Percentiles rank a stretch among this genome's conserved stretches.
Evolutionary conservation across 2,329 filamentous ascomycete genomes (phyloP).

Genomic region (Verruconis gallopava): DNA sequence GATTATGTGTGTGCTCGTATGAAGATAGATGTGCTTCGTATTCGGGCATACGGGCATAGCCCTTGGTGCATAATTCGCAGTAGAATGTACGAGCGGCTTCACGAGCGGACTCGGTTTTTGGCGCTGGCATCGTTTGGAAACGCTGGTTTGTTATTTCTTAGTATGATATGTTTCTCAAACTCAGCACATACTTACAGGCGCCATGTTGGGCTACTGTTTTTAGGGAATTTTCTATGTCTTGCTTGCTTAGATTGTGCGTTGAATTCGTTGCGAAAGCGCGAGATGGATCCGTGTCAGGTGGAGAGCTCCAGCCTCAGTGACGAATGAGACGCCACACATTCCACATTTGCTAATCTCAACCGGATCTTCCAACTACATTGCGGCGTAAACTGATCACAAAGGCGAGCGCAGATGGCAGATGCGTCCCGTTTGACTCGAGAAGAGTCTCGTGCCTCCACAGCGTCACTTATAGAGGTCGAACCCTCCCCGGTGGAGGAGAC

Average conservation of each 20-base stretch:
- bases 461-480: slow-evolving; percentile 59
- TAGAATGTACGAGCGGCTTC: slow-evolving; percentile 11
- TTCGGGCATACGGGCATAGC: slow-evolving; percentile 89
- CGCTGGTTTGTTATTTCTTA: slow-evolving; percentile 1
- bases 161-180: not conserved
- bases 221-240: too few species aligned
- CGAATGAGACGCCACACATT: not conserved
- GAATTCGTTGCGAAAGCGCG: too few species aligned
- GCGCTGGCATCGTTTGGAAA: slow-evolving; percentile 2
- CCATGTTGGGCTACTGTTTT: too few species aligned
- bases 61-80: slow-evolving; percentile 73
- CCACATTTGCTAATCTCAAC: not conserved
- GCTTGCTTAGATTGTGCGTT: too few species aligned
- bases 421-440: not conserved
- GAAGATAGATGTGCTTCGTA: slow-evolving; percentile 89
- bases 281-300: too few species aligned
- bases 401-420: slow-evolving; percentile 4
- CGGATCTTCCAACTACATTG: too few species aligned
- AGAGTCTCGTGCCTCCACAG: slow-evolving; percentile 5
- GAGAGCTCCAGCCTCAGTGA: too few species aligned
- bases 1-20: slow-evolving; percentile 83
- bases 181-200: slow-evolving; percentile 4
- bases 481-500: slow-evolving; percentile 63
- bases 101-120: slow-evolving; percentile 11
- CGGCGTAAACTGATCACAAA: too few species aligned